Base-by-base conservation (phyloP, 768 basidiomycete genomes). In the Amanita polypyramis region DNA sequence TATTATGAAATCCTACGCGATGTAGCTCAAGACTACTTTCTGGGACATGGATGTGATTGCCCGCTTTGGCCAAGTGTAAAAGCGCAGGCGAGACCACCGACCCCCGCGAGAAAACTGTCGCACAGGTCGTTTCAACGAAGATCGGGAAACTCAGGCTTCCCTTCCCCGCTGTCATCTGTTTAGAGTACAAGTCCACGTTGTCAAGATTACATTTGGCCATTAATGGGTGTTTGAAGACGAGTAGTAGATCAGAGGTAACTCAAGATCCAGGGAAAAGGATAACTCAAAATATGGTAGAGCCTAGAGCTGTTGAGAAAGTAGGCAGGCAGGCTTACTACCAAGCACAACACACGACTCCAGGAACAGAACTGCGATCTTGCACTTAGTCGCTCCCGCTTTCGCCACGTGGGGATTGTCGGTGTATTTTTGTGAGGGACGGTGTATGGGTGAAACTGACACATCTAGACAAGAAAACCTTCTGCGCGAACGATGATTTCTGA, bases 1-100 rank as follows among this genome's bases (percentile, higher is more conserved):
- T 5, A 79, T 57, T 54, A 74, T 47, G 14, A 19, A 21, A 45
- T 54, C 62, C 21, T 33, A 69, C 70, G 49, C 63, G 59, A 27
- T 66, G 61, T 17, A 65, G 56, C 2, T 57, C 62, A 11, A 55
- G 54, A 15, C 54, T 56, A 49, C 59, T 62, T 50, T 79, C 77
- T 33, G 77, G 62, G 1, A 79, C 70, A 6, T 66, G 63, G 4
- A 77, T 76, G 6, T 61, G 64, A 53, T n/a, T 79, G 77, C 2
- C 77, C 77, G 36, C 64, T 64, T 51, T 65, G 63, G 20, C 66
- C 65, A n/a, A 79, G 63, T 4, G 69, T 66, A 55, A 66, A 68
- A 4, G 75, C 77, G 43, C 68, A 69, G 1, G 78, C 68, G 32
- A 77, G 60, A 12, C 77, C 77, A 5, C 65, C 65, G 12, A 77